Evolutionary conservation across 2,329 filamentous ascomycete genomes (phyloP), one percentile per base, ranked within the genome.

Genomic region (Colletotrichum sansevieriae): DNA sequence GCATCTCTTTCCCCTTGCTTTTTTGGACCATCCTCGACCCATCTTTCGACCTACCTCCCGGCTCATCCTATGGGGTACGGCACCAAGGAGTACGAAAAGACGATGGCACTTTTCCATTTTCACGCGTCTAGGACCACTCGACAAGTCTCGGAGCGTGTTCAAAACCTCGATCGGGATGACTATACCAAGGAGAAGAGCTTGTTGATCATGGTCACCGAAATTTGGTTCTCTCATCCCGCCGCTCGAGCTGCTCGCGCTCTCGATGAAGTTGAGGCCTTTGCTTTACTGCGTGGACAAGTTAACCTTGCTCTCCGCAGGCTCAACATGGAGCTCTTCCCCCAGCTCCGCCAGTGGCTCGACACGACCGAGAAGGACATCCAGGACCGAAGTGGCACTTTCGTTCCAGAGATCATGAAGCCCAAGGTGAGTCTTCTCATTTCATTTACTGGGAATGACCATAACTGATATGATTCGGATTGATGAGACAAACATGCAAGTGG

Each of bases 321-420:
- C 10, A 11, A 33, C 15, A n/a, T 54, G 25, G 13, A 56, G n/a
- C 3, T 15, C 13, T 15, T 12, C 8, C 8, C 9, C 7, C n/a
- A 25, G 1, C 29, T 58, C 15, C 33, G 18, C n/a, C 54, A 64
- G 6, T 64, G 60, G 52, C 29, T 64, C 12, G 29, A 58, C 15
- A 44, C 29, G 4, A 64, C 44, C 11, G 46, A 57, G 33, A 29
- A 58, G 18, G 37, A 33, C 3, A n/a, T 58, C 6, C 60, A 58
- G 20, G 12, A 18, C 18, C 18, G n/a, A 0, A 15, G 29, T 5
- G 15, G 33, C 15, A 22, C 15, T 3, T 39, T 18, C 22, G 22
- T 67, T n/a, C 39, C 61, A 7, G 2, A 25, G 15, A 18, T 18
- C 1, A 15, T 33, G 43, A 29, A 18, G 9, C 37, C 57, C 5